Conservation (phyloP, 768 basidiomycete species). For the Sarcodon aspratus region DNA sequence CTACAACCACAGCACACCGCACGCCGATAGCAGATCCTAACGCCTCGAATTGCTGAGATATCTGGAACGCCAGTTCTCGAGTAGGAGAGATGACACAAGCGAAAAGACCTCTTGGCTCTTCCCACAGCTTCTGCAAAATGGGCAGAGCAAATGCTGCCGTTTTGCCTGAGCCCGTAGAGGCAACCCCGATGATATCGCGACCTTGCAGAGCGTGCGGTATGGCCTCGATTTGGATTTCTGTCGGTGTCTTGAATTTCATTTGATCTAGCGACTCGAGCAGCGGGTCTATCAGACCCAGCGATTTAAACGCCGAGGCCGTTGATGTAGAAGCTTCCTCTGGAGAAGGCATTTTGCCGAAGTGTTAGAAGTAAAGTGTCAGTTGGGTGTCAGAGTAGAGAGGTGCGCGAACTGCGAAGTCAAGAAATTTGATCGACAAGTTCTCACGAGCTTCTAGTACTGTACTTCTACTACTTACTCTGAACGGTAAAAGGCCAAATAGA, state of each 20-base stretch:
- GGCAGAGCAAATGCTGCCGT: constrained; percentile 96
- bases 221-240: constrained; percentile 79
- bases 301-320: constrained; percentile 50
- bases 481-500: too few species aligned
- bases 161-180: constrained; percentile 95
- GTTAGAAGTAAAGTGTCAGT: not conserved
- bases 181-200: constrained; percentile 96
- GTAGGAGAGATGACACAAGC: constrained; percentile 93
- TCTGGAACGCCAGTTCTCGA: constrained; percentile 97
- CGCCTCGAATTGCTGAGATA: constrained; percentile 91
- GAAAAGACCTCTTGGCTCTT: constrained; percentile 87
- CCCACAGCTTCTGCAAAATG: constrained; percentile 93
- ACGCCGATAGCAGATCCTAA: constrained; percentile 91
- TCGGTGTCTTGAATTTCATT: constrained; percentile 76
- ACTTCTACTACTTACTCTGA: too few species aligned
- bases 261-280: constrained; percentile 78
- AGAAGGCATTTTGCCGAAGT: constrained; percentile 34
- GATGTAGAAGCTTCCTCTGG: constrained; percentile 52
- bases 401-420: not conserved
- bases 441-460: too few species aligned
- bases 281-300: constrained; percentile 82
- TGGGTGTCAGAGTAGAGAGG: not conserved
- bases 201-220: constrained; percentile 86
- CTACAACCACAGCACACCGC: constrained; percentile 85
- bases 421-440: too few species aligned